A percentile compares a stretch with the other conserved stretches of the same genome.
phyloP scores from a whole-genome alignment of 2,329 filamentous ascomycete genomes.

The Boeremia exigua region DNA sequence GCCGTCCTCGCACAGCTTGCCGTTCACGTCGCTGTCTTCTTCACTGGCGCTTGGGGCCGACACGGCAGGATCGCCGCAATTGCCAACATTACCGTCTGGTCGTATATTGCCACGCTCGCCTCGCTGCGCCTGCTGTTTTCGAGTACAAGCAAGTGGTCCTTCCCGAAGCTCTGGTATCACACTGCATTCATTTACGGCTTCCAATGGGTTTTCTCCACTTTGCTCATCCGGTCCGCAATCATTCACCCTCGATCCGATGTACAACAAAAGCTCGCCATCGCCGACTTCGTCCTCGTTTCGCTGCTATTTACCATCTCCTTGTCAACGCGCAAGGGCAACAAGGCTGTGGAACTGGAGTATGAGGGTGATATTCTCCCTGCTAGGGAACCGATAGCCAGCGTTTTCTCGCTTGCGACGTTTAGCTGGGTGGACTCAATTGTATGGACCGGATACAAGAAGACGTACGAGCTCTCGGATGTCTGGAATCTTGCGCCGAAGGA shows the following conservation, averaged over 20 bases:
- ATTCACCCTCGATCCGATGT: conserved; percentile 74
- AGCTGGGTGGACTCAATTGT: conserved; percentile 90
- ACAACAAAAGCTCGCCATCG: conserved; percentile 69
- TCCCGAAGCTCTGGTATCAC: conserved; percentile 88
- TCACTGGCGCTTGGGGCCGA: conserved; percentile 64
- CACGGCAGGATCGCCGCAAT: conserved; percentile 67
- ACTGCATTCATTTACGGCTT: conserved; percentile 82
- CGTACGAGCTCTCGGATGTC: conserved; percentile 81
- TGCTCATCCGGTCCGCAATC: conserved; percentile 83
- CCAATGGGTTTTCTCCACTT: conserved; percentile 78
- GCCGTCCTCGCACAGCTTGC: conserved; percentile 74
- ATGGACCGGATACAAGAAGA: conserved; percentile 84
- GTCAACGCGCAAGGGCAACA: conserved; percentile 89
- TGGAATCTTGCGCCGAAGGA: conserved; percentile 92
- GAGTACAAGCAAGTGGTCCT: conserved; percentile 64
- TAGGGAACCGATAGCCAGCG: conserved; percentile 82
- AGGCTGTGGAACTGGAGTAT: conserved; percentile 84
- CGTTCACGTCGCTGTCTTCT: conserved; percentile 70
- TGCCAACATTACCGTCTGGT: conserved; percentile 75
- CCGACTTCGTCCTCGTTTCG: conserved; percentile 76
- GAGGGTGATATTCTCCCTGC: conserved; percentile 89
- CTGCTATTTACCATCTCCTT: conserved; percentile 78
- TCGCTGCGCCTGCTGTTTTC: conserved; percentile 72
- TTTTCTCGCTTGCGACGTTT: conserved; percentile 88
- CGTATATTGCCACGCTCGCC: conserved; percentile 78